Conservation (phyloP, 1,284 basidiomycete species). For the Leccinum insigne region DNA sequence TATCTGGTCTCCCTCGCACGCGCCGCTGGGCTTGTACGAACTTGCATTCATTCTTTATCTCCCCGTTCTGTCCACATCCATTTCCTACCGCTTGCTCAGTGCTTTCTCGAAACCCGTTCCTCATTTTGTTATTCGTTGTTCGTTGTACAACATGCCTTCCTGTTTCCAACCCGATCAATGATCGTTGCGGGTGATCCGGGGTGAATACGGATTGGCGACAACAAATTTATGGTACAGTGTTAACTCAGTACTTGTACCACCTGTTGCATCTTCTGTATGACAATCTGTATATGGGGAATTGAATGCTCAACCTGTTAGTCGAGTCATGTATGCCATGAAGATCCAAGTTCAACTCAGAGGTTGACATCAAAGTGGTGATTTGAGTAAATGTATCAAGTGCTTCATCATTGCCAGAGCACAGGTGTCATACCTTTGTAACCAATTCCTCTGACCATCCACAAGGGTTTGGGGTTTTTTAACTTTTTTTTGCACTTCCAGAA, state of each 20-base stretch:
- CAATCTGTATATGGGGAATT: slow-evolving; percentile 20
- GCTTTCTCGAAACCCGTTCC: not conserved
- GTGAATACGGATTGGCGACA: slow-evolving; percentile 5
- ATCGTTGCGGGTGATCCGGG: slow-evolving; percentile 8
- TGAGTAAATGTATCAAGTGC: not conserved
- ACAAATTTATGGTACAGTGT: slow-evolving; percentile 21
- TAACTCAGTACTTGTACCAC: slow-evolving; percentile 22
- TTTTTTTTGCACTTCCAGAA: slow-evolving; percentile 7
- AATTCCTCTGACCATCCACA: not conserved
- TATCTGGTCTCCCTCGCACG: not conserved
- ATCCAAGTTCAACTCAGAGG: not conserved
- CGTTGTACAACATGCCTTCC: slow-evolving; percentile 18
- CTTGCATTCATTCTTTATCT: not conserved
- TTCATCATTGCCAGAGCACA: not conserved
- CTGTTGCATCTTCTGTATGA: slow-evolving; percentile 24
- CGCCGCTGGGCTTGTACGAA: slow-evolving; percentile 10
- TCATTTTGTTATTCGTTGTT: slow-evolving; percentile 17
- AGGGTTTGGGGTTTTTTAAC: not conserved
- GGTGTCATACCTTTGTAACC: not conserved
- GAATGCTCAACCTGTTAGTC: not conserved
- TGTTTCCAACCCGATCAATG: slow-evolving; percentile 7
- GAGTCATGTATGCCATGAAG: not conserved
- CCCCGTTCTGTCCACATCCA: not conserved
- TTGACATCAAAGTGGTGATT: not conserved
- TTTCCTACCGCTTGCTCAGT: slow-evolving; percentile 2